Evolutionary conservation across 1,284 basidiomycete genomes (phyloP).

Genomic region (Cutaneotrichosporon daszewskae): DNA sequence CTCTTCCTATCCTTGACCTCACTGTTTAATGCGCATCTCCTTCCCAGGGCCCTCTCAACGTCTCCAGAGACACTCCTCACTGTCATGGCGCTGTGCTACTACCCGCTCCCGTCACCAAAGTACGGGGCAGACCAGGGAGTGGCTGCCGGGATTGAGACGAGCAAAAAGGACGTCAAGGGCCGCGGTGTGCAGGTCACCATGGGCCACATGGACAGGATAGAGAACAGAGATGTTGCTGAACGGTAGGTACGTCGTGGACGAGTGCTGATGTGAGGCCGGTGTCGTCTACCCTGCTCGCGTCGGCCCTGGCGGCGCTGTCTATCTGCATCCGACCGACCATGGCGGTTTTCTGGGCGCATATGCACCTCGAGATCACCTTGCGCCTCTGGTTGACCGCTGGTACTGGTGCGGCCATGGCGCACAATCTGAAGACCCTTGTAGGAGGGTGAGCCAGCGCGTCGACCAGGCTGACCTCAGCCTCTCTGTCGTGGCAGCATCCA

Average conservation of each 20-base stretch:
- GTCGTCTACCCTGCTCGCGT: conserved; percentile 48
- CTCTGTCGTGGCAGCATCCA: conserved; percentile 27
- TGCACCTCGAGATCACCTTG: conserved; percentile 48
- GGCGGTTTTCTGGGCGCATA: conserved; percentile 72
- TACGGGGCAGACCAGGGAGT: too few species aligned
- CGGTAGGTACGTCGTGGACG: too few species aligned
- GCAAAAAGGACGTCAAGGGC: too few species aligned
- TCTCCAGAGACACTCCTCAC: conserved; percentile 85
- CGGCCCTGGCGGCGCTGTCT: conserved; percentile 63
- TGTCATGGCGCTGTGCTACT: conserved; percentile 68
- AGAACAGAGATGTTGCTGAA: too few species aligned
- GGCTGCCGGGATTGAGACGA: too few species aligned
- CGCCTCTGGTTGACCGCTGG: background rate
- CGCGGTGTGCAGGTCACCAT: too few species aligned
- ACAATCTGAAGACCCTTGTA: conserved; percentile 6
- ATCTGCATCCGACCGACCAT: conserved; percentile 83
- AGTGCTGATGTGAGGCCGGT: too few species aligned
- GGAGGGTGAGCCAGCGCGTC: conserved; percentile 11
- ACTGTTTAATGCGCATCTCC: conserved; percentile 76
- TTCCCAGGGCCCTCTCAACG: conserved; percentile 87
- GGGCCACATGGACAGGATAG: too few species aligned
- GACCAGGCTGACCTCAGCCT: conserved; percentile 15
- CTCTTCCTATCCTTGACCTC: conserved; percentile 75
- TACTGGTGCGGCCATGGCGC: background rate
- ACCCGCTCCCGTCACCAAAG: conserved; percentile 51